These are phyloP conservation scores for Flaveria trinervia DNA, from an alignment of 129 eudicot genomes.

Conservation along the genomic window DNA sequence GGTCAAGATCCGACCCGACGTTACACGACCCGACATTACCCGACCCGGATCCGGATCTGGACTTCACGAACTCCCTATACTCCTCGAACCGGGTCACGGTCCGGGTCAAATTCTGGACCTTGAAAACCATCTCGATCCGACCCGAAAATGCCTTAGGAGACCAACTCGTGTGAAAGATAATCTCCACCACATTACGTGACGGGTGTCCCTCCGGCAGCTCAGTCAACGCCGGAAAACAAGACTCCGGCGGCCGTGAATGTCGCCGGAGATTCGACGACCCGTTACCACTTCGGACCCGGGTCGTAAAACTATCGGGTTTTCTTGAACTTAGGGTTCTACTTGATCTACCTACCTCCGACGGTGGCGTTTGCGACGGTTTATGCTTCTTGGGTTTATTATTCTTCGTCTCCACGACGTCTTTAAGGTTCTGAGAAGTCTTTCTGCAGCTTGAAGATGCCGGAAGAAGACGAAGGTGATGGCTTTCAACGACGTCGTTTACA, in stretches of 20 bases:
- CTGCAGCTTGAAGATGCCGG: slow-evolving; percentile 63
- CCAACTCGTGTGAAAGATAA: slow-evolving; percentile 92
- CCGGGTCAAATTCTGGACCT: slow-evolving; percentile 73
- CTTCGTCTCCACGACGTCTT: slow-evolving; percentile 54
- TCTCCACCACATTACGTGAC: slow-evolving; percentile 91
- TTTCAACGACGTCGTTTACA: slow-evolving; percentile 64
- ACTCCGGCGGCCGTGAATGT: slow-evolving; percentile 39
- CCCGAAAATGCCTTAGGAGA: slow-evolving; percentile 66
- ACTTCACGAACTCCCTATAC: slow-evolving; percentile 63
- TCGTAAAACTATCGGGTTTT: slow-evolving; percentile 38
- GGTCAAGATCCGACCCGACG: neutral
- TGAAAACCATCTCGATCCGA: slow-evolving; percentile 83
- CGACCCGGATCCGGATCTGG: slow-evolving; percentile 28
- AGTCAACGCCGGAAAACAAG: slow-evolving; percentile 65
- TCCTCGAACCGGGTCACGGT: slow-evolving; percentile 87
- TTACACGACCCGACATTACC: neutral
- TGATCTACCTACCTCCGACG: neutral
- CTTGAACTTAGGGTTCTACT: slow-evolving; percentile 33
- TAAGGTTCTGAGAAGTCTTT: slow-evolving; percentile 56
- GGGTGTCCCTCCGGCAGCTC: slow-evolving; percentile 90
- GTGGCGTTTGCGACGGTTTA: slow-evolving; percentile 26
- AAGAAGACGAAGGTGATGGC: slow-evolving; percentile 45
- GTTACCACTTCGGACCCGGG: slow-evolving; percentile 30
- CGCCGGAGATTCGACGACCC: slow-evolving; percentile 31
- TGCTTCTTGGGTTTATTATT: slow-evolving; percentile 42